These are phyloP conservation scores for Primulina tabacum DNA, from an alignment of 257 asterid species.

Conservation along the genomic window DNA sequence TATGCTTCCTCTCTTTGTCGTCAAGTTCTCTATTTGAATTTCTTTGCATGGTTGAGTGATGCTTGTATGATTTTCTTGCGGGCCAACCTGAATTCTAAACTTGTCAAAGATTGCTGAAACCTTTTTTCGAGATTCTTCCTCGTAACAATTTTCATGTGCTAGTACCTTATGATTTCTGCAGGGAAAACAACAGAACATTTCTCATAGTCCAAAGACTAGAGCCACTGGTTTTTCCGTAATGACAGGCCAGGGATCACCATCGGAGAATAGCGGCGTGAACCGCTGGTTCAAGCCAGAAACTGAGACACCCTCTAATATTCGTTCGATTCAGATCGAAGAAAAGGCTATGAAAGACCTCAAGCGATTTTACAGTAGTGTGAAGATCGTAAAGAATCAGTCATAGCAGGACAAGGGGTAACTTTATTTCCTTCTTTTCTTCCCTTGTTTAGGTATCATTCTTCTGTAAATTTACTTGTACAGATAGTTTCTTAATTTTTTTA, in stretches of 20 bases:
- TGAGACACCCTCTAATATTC: conserved; percentile 66
- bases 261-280: conserved; percentile 55
- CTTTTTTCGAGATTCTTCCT: neutral
- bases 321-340: conserved; percentile 92
- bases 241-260: conserved; percentile 73
- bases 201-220: conserved; percentile 66
- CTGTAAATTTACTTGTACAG: conserved; percentile 27
- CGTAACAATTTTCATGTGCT: conserved; percentile 1
- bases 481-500: conserved; percentile 4
- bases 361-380: conserved; percentile 81
- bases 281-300: conserved; percentile 94
- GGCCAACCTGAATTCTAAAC: neutral
- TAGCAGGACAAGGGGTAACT: conserved; percentile 24
- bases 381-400: conserved; percentile 73
- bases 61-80: neutral
- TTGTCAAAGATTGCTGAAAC: neutral
- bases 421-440: neutral
- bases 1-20: conserved; percentile 24
- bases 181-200: conserved; percentile 58
- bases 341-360: conserved; percentile 86
- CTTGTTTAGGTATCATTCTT: conserved; percentile 13
- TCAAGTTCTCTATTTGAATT: neutral
- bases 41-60: neutral
- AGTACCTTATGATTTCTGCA: conserved; percentile 15
- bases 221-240: conserved; percentile 76